A percentile compares a stretch with the other conserved stretches of the same genome.
phyloP scores from a whole-genome alignment of 108 stramenopile species.

The Nitzschia sp. region DNA sequence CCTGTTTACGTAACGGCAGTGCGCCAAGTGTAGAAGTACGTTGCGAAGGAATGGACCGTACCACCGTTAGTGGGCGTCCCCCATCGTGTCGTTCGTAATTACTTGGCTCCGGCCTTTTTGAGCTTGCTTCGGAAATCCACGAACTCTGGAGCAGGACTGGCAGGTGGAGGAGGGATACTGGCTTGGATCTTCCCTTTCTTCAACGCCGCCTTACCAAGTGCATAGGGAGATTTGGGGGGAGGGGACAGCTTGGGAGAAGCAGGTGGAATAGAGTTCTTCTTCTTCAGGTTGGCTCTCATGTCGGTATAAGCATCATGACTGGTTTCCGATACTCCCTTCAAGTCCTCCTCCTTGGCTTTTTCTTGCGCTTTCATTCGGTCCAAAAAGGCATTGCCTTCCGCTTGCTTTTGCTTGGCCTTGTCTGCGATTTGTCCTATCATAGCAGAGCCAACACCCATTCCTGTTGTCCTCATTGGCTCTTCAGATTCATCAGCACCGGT shows the following conservation, averaged over 20 bases:
- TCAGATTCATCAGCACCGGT: conserved; percentile 24
- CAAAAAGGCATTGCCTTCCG: conserved; percentile 23
- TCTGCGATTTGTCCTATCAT: conserved; percentile 39
- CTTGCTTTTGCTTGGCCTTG: conserved; percentile 23
- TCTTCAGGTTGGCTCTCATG: conserved; percentile 8
- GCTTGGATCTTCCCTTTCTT: neutral
- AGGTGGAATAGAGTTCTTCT: neutral
- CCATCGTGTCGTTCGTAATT: neutral
- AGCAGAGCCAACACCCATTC: conserved; percentile 13
- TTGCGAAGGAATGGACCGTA: too few relatives aligned
- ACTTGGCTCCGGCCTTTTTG: conserved; percentile 20
- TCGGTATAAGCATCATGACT: conserved; percentile 6
- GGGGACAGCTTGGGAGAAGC: neutral
- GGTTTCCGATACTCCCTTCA: neutral
- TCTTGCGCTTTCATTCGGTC: conserved; percentile 16
- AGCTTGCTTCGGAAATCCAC: conserved; percentile 36
- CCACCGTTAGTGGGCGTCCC: too few relatives aligned
- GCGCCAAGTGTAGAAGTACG: too few relatives aligned
- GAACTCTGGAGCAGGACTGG: conserved; percentile 35
- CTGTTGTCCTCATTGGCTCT: conserved; percentile 4
- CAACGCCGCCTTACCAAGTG: conserved; percentile 4
- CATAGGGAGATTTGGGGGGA: neutral
- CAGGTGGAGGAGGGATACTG: neutral
- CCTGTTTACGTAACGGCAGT: too few relatives aligned
- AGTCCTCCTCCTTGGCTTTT: conserved; percentile 8